Evolutionary conservation across 2,329 filamentous ascomycete genomes (phyloP).

Genomic region (Microdochium trichocladiopsis): DNA sequence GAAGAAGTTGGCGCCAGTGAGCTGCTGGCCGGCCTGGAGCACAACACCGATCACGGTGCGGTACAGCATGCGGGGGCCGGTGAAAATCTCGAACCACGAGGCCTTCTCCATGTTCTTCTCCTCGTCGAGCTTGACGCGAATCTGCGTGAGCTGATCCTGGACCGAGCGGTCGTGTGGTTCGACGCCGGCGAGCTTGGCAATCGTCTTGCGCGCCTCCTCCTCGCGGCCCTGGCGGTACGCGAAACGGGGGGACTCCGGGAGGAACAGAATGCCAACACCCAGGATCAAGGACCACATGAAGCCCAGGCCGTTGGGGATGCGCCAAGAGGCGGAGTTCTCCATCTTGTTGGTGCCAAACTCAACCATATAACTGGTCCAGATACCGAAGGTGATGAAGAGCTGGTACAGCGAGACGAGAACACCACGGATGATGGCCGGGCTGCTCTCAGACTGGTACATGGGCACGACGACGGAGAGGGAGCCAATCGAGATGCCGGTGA

Average conservation of each 20-base stretch:
- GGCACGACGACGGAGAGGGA: slow-evolving; percentile 56
- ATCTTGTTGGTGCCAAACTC: slow-evolving; percentile 53
- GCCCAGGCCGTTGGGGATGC: slow-evolving; percentile 52
- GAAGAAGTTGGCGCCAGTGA: slow-evolving; percentile 64
- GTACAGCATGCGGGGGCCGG: slow-evolving; percentile 59
- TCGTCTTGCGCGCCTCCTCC: slow-evolving; percentile 39
- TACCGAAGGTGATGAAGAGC: slow-evolving; percentile 63
- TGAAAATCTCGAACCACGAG: slow-evolving; percentile 55
- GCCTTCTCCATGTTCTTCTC: slow-evolving; percentile 37
- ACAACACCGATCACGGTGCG: slow-evolving; percentile 54
- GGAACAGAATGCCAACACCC: slow-evolving; percentile 39
- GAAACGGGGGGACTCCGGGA: slow-evolving; percentile 48
- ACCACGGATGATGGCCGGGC: slow-evolving; percentile 57
- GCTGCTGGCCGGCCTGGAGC: slow-evolving; percentile 59
- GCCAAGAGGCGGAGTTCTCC: slow-evolving; percentile 46
- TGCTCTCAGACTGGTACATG: slow-evolving; percentile 63
- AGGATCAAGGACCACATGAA: slow-evolving; percentile 49
- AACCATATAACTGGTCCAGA: slow-evolving; percentile 50
- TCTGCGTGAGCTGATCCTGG: slow-evolving; percentile 41
- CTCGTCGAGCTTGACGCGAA: slow-evolving; percentile 40
- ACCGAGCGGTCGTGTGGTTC: slow-evolving; percentile 30
- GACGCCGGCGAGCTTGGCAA: slow-evolving; percentile 37
- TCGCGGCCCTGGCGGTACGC: slow-evolving; percentile 38
- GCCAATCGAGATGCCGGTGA: slow-evolving; percentile 62
- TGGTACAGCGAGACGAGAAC: slow-evolving; percentile 59